Evolutionary conservation across 2,329 filamentous ascomycete genomes (phyloP).

Genomic region (Xylaria sp.): DNA sequence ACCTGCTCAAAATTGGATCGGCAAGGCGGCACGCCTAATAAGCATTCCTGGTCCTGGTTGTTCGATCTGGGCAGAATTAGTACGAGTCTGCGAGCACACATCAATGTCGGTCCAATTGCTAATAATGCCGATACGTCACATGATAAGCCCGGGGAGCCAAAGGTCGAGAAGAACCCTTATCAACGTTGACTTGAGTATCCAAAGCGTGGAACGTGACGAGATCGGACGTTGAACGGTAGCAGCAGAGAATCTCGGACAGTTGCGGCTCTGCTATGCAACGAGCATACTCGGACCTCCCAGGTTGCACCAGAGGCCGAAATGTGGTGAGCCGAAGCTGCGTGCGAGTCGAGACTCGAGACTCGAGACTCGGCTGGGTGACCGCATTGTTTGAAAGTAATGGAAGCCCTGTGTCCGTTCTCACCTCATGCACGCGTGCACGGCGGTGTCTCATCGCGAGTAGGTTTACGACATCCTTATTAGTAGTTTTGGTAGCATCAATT

Average conservation of each 20-base stretch:
- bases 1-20: neutral
- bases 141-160: too few relatives aligned
- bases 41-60: neutral
- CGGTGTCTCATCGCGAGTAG: neutral
- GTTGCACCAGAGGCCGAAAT: neutral
- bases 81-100: too few relatives aligned
- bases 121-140: too few relatives aligned
- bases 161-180: too few relatives aligned
- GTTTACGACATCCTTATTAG: too few relatives aligned
- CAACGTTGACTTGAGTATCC: too few relatives aligned
- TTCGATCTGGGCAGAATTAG: too few relatives aligned
- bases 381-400: too few relatives aligned
- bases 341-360: too few relatives aligned
- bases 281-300: neutral
- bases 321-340: neutral
- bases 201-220: neutral
- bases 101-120: too few relatives aligned
- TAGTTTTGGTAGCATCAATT: neutral
- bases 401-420: neutral
- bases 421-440: neutral
- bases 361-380: neutral
- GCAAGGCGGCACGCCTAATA: neutral
- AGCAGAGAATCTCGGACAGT: neutral
- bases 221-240: neutral
- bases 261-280: neutral